A percentile compares a stretch with the other conserved stretches of the same genome.
phyloP scores from a whole-genome alignment of 2,329 filamentous ascomycete genomes.

The Pochonia chlamydosporia region DNA sequence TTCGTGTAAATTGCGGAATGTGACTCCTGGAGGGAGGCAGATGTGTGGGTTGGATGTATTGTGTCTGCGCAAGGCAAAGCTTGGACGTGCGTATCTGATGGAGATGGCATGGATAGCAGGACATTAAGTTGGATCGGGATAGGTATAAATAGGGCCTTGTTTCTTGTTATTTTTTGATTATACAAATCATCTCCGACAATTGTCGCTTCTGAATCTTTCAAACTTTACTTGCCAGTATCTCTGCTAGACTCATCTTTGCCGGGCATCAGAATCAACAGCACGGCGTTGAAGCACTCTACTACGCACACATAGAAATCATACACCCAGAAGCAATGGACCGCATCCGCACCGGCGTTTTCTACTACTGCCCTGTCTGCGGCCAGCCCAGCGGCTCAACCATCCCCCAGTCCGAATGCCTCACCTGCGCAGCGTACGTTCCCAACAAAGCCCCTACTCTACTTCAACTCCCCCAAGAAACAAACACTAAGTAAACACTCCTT shows the following conservation, averaged over 20 bases:
- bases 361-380: constrained; percentile 13
- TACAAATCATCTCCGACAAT: background rate
- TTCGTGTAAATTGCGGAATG: too few relatives aligned
- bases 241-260: background rate
- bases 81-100: too few relatives aligned
- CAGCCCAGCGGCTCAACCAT: constrained; percentile 11
- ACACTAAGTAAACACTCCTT: too few relatives aligned
- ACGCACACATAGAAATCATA: background rate
- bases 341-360: constrained; percentile 7
- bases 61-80: too few relatives aligned
- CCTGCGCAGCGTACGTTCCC: constrained; percentile 12
- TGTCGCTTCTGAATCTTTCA: background rate
- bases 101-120: background rate
- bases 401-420: constrained; percentile 14
- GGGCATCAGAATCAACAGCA: background rate
- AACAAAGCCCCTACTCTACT: background rate
- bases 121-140: background rate
- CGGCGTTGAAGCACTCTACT: background rate
- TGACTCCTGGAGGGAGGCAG: too few relatives aligned
- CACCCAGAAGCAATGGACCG: constrained; percentile 3
- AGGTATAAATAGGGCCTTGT: background rate
- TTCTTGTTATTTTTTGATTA: background rate
- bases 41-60: too few relatives aligned
- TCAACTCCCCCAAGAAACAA: background rate
- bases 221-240: background rate